A percentile compares a stretch with the other conserved stretches of the same genome.
Evolutionary conservation across 768 basidiomycete species (phyloP).

Genomic region (Phaffia tasmanica): DNA sequence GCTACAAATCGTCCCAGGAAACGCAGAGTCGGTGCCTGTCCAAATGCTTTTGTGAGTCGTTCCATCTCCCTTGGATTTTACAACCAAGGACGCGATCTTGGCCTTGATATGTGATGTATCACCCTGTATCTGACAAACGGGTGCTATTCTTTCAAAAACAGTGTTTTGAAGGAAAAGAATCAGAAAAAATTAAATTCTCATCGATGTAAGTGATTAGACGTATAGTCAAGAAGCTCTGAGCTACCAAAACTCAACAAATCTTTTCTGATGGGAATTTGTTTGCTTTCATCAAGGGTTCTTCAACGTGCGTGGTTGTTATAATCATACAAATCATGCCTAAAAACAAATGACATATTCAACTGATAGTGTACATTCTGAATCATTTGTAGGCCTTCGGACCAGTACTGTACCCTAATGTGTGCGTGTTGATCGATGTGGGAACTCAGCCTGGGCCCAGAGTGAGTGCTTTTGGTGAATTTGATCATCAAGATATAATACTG

Average conservation of each 20-base stretch:
- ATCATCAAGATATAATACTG: not conserved
- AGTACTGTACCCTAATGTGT: not conserved
- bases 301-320: conserved; percentile 18
- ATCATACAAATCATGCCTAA: conserved; percentile 26
- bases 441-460: conserved; percentile 24
- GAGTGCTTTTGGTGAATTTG: not conserved
- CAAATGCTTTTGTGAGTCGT: conserved; percentile 22
- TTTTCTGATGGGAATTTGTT: not conserved
- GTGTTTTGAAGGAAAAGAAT: conserved; percentile 23
- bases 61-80: too few relatives aligned
- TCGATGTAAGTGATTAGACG: conserved; percentile 18
- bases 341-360: too few relatives aligned
- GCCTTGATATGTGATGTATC: too few relatives aligned
- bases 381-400: conserved; percentile 13
- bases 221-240: too few relatives aligned
- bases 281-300: conserved; percentile 22
- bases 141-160: too few relatives aligned
- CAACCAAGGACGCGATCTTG: too few relatives aligned
- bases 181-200: conserved; percentile 27
- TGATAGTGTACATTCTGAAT: not conserved
- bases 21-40: conserved; percentile 23
- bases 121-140: too few relatives aligned
- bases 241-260: too few relatives aligned
- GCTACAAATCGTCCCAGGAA: conserved; percentile 24
- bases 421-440: conserved; percentile 26